Base-by-base conservation (phyloP, 768 basidiomycete species). In the Lentinus brumalis region DNA sequence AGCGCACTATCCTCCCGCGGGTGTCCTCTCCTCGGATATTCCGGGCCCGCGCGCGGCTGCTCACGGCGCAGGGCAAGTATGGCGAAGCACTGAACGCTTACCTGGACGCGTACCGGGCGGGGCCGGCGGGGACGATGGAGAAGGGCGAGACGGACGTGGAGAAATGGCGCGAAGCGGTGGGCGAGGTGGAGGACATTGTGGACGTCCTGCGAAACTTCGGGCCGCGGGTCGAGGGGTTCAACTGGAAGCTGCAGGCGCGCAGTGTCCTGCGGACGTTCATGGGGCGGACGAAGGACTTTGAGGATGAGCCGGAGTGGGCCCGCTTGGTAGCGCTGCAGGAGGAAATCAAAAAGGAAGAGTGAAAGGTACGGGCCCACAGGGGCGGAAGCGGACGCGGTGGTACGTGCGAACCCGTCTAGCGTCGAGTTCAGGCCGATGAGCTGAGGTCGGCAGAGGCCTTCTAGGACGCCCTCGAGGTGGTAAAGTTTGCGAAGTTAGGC, bases 211-310 rank as follows among this genome's bases (percentile, higher is more conserved):
- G 83, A 63, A 94, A 93, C 73, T 86, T 95, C 65, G 95, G 96
- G 2, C 88, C 92, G 51, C 80, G 83, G 56, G 83, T 82, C 41
- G 81, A 73, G 55, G 76, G 78, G 56, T 73, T 70, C 59, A 89
- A 87, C 63, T 98, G 97, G 97, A 84, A 80, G 73, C 82, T 91
- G 67, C 93, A 96, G 75, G 92, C 87, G 46, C 82, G 89, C 56
- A 95, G 93, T 62, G 80, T 98, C 58, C 83, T 98, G 60, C 80
- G 96, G 75, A 90, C 88, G 53, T 98, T 98, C 75, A 83, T 92
- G 75, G 96, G 91, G 7, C 80, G 92, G 61, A 93, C 92, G 60
- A 87, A 80, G 73, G 92, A 78, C 59, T 98, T 95, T 65, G 91
- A 89, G 73, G 95, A 95, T 53, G 92, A 97, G 72, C 82, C 86